Evolutionary conservation across 1,139 yeast genomes (phyloP).

Genomic region (Yamadazyma triangularis): DNA sequence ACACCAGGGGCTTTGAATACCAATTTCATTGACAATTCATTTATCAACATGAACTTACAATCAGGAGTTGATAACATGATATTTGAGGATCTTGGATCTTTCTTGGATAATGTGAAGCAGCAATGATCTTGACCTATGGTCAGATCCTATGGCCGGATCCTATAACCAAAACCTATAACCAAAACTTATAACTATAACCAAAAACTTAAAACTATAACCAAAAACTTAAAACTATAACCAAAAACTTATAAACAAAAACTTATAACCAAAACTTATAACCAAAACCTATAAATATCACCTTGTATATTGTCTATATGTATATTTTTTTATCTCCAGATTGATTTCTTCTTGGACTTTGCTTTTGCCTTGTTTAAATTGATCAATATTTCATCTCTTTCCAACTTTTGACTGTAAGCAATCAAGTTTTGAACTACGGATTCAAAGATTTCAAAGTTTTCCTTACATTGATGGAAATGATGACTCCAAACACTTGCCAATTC

Average conservation of each 20-base stretch:
- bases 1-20: conserved; percentile 28
- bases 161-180: too few relatives aligned
- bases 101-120: conserved; percentile 28
- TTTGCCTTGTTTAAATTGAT: conserved; percentile 30
- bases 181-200: too few relatives aligned
- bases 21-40: conserved; percentile 43
- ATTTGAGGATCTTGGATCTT: conserved; percentile 31
- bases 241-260: too few relatives aligned
- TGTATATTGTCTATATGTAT: too few relatives aligned
- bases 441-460: conserved; percentile 56
- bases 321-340: too few relatives aligned
- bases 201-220: too few relatives aligned
- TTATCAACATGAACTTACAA: conserved; percentile 43
- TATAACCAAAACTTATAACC: too few relatives aligned
- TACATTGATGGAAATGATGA: conserved; percentile 34
- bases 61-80: conserved; percentile 30
- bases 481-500: conserved; percentile 47
- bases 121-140: too few relatives aligned
- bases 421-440: conserved; percentile 69
- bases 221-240: too few relatives aligned
- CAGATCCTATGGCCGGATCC: too few relatives aligned
- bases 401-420: conserved; percentile 64
- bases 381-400: conserved; percentile 46
- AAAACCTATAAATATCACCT: too few relatives aligned
- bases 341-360: conserved; percentile 13